Conservation (phyloP, 495 filamentous ascomycete genomes). For the Tuber umbilicatum region DNA sequence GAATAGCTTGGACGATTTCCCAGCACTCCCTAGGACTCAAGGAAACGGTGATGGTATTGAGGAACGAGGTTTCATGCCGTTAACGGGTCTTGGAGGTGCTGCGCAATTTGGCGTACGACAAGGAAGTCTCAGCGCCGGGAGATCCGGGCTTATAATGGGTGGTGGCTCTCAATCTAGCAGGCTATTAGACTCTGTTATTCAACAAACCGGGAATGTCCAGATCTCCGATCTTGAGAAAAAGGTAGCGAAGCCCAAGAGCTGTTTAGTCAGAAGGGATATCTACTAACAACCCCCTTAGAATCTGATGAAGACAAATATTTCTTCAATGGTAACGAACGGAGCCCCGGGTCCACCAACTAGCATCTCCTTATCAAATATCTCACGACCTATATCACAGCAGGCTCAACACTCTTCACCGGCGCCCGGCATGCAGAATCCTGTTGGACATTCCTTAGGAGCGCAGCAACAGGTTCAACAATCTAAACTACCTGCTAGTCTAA, state of each 20-base stretch:
- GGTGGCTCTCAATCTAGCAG: constrained; percentile 24
- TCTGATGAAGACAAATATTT: constrained; percentile 28
- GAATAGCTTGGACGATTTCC: constrained; percentile 37
- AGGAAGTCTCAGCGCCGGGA: constrained; percentile 19
- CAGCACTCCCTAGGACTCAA: constrained; percentile 32
- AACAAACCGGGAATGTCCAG: constrained; percentile 30
- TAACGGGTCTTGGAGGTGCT: constrained; percentile 24
- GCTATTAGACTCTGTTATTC: constrained; percentile 30
- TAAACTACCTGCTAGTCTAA: constrained; percentile 27
- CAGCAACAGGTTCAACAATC: constrained; percentile 50
- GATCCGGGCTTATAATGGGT: constrained; percentile 27
- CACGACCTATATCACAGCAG: constrained; percentile 55
- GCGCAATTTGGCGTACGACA: constrained; percentile 30
- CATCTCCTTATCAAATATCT: constrained; percentile 41
- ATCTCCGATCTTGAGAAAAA: constrained; percentile 36
- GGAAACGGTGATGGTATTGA: constrained; percentile 28
- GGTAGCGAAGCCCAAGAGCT: constrained; percentile 16
- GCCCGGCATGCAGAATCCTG: constrained; percentile 36
- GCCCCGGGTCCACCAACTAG: constrained; percentile 33
- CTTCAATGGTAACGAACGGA: constrained; percentile 34
- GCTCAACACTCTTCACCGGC: constrained; percentile 42
- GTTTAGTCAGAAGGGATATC: background rate
- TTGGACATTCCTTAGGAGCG: constrained; percentile 28
- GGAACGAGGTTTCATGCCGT: constrained; percentile 32
- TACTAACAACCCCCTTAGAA: constrained; percentile 12